These are phyloP conservation scores for Physocladia obscura DNA, from an alignment of 192 early-diverging fungal species.

Conservation along the genomic window DNA sequence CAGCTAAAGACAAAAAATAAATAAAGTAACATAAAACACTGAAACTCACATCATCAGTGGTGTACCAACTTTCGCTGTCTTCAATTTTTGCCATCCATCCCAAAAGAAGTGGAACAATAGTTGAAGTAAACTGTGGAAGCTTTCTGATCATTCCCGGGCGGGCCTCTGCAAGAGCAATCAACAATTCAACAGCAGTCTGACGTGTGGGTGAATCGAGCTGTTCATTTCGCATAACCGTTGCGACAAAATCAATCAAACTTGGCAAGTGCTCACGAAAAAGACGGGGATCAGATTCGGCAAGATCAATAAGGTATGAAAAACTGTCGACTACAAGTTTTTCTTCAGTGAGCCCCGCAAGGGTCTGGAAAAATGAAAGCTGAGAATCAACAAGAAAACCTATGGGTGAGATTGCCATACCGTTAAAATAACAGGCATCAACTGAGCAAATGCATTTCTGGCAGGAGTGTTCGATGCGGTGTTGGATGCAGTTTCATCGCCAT, in stretches of 20 bases:
- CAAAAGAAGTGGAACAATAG: constrained; percentile 83
- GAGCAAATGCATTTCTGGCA: constrained; percentile 40
- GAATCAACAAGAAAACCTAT: not conserved
- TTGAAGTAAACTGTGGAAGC: constrained; percentile 72
- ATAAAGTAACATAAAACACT: not conserved
- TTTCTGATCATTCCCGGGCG: constrained; percentile 91
- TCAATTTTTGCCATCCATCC: constrained; percentile 95
- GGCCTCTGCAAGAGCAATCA: constrained; percentile 87
- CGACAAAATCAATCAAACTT: constrained; percentile 72
- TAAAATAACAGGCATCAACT: constrained; percentile 80
- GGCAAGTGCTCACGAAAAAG: constrained; percentile 78
- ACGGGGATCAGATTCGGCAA: constrained; percentile 81
- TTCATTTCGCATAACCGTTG: constrained; percentile 75
- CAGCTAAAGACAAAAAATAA: constrained; percentile 10
- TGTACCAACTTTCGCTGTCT: constrained; percentile 87
- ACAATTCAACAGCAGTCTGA: constrained; percentile 87
- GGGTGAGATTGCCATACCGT: constrained; percentile 48
- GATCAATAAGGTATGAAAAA: constrained; percentile 59
- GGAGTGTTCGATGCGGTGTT: not conserved
- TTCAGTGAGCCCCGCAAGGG: constrained; percentile 31
- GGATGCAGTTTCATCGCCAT: constrained; percentile 14
- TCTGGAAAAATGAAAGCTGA: no score
- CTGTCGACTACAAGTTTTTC: constrained; percentile 55
- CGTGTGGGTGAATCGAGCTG: constrained; percentile 80
- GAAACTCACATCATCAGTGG: constrained; percentile 68